Percentiles rank a stretch among this genome's conserved stretches.
phyloP scores from a whole-genome alignment of 1,284 basidiomycete genomes.

The Kalmanozyma brasiliensis region DNA sequence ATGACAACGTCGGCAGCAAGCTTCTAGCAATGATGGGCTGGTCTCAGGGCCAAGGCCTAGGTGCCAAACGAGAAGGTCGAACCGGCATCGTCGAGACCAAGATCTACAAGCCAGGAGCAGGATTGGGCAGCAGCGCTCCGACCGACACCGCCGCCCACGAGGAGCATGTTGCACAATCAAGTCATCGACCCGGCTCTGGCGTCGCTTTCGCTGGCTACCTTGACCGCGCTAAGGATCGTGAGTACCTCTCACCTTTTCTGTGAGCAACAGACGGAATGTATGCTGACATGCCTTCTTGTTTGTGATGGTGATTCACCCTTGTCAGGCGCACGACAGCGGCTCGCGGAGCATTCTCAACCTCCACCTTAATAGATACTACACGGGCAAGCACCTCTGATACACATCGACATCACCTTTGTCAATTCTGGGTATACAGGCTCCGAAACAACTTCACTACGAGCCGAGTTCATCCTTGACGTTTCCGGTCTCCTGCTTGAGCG shows the following conservation, averaged over 20 bases:
- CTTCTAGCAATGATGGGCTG: conserved; percentile 51
- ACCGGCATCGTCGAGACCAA: conserved; percentile 42
- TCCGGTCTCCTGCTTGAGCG: neutral
- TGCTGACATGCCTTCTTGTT: conserved; percentile 1
- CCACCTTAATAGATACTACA: neutral
- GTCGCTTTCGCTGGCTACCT: conserved; percentile 29
- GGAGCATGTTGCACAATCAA: neutral
- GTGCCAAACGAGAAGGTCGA: conserved; percentile 21
- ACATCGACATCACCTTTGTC: no score
- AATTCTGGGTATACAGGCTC: conserved; percentile 11
- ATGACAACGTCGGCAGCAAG: conserved; percentile 43
- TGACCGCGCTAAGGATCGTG: conserved; percentile 29
- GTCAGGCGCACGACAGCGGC: conserved; percentile 19
- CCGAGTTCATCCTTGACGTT: conserved; percentile 4
- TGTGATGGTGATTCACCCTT: no score
- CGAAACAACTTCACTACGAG: no score
- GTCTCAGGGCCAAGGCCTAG: conserved; percentile 43
- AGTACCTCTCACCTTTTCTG: neutral
- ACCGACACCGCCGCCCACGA: conserved; percentile 1
- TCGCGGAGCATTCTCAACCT: conserved; percentile 17
- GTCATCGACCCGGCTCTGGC: neutral
- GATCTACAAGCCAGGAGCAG: conserved; percentile 43
- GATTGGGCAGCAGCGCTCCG: conserved; percentile 30
- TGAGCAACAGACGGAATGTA: no score
- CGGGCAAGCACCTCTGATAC: no score